Conservation (phyloP, 2,329 filamentous ascomycete species). For the Phaeophleospora eucalypticola region DNA sequence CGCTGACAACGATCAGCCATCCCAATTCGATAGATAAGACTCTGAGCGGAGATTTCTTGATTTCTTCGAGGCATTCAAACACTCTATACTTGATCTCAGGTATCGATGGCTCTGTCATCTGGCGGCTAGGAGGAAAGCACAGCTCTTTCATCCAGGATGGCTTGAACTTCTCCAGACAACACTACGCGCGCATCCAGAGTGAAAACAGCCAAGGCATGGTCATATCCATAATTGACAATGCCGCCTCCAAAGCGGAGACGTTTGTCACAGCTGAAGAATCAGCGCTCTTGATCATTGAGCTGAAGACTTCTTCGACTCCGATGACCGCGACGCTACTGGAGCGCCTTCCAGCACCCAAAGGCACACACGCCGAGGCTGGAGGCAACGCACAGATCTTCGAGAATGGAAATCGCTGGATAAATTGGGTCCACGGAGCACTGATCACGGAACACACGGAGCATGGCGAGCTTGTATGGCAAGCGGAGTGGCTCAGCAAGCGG, state of each 20-base stretch:
- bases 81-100: conserved; percentile 38
- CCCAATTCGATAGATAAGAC: conserved; percentile 40
- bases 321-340: conserved; percentile 2
- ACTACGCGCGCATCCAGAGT: neutral
- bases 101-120: conserved; percentile 33
- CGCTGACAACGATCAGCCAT: conserved; percentile 22
- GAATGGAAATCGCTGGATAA: conserved; percentile 50
- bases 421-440: conserved; percentile 37
- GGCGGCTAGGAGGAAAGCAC: conserved; percentile 32
- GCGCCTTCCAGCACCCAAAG: too few species aligned
- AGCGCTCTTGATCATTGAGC: conserved; percentile 4
- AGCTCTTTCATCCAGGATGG: conserved; percentile 7
- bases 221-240: conserved; percentile 11
- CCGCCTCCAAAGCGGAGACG: neutral
- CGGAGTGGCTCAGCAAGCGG: conserved; percentile 29
- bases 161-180: conserved; percentile 4
- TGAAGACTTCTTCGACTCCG: neutral
- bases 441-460: conserved; percentile 37
- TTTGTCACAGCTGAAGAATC: conserved; percentile 7
- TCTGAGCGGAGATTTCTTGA: conserved; percentile 35
- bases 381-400: conserved; percentile 41
- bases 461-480: conserved; percentile 46
- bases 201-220: neutral
- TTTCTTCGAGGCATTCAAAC: conserved; percentile 38
- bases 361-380: conserved; percentile 15